phyloP scores from a whole-genome alignment of 2,329 filamentous ascomycete species.

The Penicillium freii region DNA sequence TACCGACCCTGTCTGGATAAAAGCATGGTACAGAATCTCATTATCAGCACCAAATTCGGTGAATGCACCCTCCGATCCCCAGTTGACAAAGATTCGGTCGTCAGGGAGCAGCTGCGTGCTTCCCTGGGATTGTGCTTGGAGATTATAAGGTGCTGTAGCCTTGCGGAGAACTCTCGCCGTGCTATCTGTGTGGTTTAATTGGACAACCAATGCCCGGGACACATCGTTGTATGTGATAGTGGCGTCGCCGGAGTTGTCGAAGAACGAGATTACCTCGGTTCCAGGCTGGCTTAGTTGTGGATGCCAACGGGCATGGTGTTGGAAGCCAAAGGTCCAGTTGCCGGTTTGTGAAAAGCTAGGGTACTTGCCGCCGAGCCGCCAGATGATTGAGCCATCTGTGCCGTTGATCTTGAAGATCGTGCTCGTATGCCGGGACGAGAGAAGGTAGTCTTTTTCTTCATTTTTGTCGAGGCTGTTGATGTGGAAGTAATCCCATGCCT shows the following conservation, averaged over 20 bases:
- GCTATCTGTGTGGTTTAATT: conserved; percentile 8
- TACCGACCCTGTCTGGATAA: conserved; percentile 32
- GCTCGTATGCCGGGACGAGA: conserved; percentile 29
- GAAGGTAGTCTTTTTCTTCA: conserved; percentile 26
- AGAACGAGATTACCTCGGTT: conserved; percentile 19
- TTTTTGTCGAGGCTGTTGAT: conserved; percentile 25
- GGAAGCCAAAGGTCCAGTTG: conserved; percentile 42
- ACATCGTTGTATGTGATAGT: not conserved
- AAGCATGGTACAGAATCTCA: conserved; percentile 34
- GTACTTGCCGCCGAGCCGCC: conserved; percentile 27
- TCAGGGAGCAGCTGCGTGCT: conserved; percentile 30
- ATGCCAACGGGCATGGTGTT: conserved; percentile 18
- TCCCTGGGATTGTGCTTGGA: conserved; percentile 25
- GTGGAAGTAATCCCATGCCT: conserved; percentile 34
- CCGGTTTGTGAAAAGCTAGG: conserved; percentile 18
- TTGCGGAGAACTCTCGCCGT: conserved; percentile 7
- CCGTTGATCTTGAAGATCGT: conserved; percentile 30
- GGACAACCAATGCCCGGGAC: conserved; percentile 27
- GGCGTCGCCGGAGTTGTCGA: conserved; percentile 38
- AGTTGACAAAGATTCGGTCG: conserved; percentile 29
- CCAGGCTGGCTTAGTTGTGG: not conserved
- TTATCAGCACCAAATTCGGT: conserved; percentile 29
- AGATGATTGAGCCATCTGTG: conserved; percentile 28
- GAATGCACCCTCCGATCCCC: conserved; percentile 27
- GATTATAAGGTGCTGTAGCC: conserved; percentile 18